phyloP scores from a whole-genome alignment of 1,139 yeast species.

The Yamadazyma dushanensis region DNA sequence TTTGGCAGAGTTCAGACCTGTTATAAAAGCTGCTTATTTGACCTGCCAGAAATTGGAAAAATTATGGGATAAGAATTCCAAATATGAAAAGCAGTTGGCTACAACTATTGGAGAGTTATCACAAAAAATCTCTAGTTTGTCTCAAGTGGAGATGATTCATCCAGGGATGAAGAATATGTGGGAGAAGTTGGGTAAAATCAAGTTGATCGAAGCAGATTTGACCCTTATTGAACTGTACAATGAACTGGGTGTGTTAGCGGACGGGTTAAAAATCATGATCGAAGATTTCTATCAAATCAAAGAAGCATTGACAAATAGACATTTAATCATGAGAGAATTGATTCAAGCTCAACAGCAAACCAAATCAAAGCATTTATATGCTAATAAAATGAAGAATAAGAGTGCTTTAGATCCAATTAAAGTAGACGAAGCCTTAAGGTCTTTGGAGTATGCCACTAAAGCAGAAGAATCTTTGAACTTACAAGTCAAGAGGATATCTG shows the following conservation, averaged over 20 bases:
- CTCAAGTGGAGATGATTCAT: slow-evolving; percentile 50
- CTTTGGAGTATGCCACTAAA: slow-evolving; percentile 78
- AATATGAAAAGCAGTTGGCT: slow-evolving; percentile 56
- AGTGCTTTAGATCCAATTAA: slow-evolving; percentile 80
- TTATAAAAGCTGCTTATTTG: slow-evolving; percentile 75
- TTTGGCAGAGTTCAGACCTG: slow-evolving; percentile 81
- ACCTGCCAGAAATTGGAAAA: slow-evolving; percentile 56
- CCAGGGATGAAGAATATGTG: slow-evolving; percentile 82
- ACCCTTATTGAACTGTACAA: slow-evolving; percentile 71
- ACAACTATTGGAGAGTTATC: slow-evolving; percentile 66
- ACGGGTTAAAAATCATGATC: slow-evolving; percentile 63
- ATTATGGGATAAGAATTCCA: slow-evolving; percentile 55
- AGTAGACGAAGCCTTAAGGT: slow-evolving; percentile 85
- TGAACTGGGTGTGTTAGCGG: slow-evolving; percentile 76
- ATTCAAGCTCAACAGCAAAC: slow-evolving; percentile 76
- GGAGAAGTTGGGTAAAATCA: slow-evolving; percentile 71
- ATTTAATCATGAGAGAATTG: slow-evolving; percentile 86
- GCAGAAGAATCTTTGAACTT: slow-evolving; percentile 71
- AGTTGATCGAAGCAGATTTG: slow-evolving; percentile 73
- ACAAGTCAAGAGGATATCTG: slow-evolving; percentile 80
- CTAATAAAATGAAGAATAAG: slow-evolving; percentile 72
- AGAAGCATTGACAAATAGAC: slow-evolving; percentile 90
- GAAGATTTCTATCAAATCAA: slow-evolving; percentile 85
- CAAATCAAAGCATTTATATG: slow-evolving; percentile 67
- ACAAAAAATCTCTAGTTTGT: slow-evolving; percentile 48